Base-by-base conservation (phyloP, 306 rosid species). In the Alnus rubra region DNA sequence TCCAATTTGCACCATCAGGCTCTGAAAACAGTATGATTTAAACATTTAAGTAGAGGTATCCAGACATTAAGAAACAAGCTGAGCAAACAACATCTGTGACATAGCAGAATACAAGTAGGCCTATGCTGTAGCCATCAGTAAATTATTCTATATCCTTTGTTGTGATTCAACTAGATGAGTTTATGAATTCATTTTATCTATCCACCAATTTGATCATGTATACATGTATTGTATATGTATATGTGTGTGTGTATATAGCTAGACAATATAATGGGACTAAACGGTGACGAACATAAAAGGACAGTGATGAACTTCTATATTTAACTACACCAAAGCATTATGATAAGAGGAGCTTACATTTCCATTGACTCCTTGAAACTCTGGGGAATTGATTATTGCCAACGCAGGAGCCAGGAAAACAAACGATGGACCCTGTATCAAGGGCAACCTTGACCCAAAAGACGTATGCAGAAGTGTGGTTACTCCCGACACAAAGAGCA, bases 381-480 rank as follows among this genome's bases (percentile, higher is more conserved):
- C 98, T 0, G 93, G 85, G 79, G 99, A 93, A 81, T 93, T 96
- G 83, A 96, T 96, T 37, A 96, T 91, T 0, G 89, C 94, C 76
- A 96, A 83, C 7, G 88, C 96, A 0, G 99, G 99, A 42, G 98
- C 98, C 67, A 96, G 79, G 82, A 84, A 96, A 78, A 96, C 97
- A 74, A 93, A 93, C 12, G 99, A 96, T 5, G 99, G 97, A 63
- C 99, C 99, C 74, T 96, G 98, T 78, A 91, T 90, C 92, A 96
- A 84, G 28, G 99, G 97, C 80, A 96, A 89, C 84, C 99, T 91
- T 31, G 99, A 90, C 76, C 99, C 99, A 13, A 96, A 87, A 55
- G 84, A 87, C 45, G 89, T 90, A 74, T 96, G 99, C 96, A 96
- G 75, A 9, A 93, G 90, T 5, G 99, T 93, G 35, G 99, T 91